Percentiles rank a stretch among this genome's conserved stretches.
Conservation (phyloP, 176 grass and related monocot species). For the Aegilops speltoides region DNA sequence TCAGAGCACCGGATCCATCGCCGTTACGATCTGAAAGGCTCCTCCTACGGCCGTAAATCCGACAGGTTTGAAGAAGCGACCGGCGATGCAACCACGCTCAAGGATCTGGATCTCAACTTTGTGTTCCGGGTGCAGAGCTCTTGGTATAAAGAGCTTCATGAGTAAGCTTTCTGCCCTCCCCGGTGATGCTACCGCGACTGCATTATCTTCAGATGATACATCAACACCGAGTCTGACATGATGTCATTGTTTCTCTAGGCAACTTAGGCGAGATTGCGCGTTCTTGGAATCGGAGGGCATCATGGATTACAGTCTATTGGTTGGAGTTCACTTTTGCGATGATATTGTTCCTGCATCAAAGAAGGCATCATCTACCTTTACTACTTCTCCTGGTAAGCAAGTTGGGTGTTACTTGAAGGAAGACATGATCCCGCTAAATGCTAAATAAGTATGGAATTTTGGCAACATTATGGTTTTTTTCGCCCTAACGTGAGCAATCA, state of each 20-base stretch:
- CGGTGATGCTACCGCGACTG: background rate
- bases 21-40: slow-evolving; percentile 91
- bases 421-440: background rate
- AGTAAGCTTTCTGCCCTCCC: slow-evolving; percentile 47
- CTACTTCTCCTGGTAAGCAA: slow-evolving; percentile 63
- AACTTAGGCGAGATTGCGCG: slow-evolving; percentile 68
- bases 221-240: background rate
- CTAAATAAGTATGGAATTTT: background rate
- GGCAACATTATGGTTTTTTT: background rate
- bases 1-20: slow-evolving; percentile 70
- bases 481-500: slow-evolving; percentile 16
- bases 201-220: background rate
- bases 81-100: slow-evolving; percentile 88
- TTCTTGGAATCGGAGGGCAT: slow-evolving; percentile 84
- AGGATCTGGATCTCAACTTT: slow-evolving; percentile 87
- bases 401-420: slow-evolving; percentile 5
- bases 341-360: slow-evolving; percentile 49
- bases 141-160: slow-evolving; percentile 57
- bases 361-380: slow-evolving; percentile 42
- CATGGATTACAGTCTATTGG: slow-evolving; percentile 94
- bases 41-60: slow-evolving; percentile 72
- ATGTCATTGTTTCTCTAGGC: slow-evolving; percentile 28
- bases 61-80: slow-evolving; percentile 73
- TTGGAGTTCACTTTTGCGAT: slow-evolving; percentile 85
- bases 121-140: slow-evolving; percentile 64